Percentiles rank a stretch among this genome's conserved stretches.
Conservation (phyloP, 2,329 filamentous ascomycete species). For the Acarospora socialis region DNA sequence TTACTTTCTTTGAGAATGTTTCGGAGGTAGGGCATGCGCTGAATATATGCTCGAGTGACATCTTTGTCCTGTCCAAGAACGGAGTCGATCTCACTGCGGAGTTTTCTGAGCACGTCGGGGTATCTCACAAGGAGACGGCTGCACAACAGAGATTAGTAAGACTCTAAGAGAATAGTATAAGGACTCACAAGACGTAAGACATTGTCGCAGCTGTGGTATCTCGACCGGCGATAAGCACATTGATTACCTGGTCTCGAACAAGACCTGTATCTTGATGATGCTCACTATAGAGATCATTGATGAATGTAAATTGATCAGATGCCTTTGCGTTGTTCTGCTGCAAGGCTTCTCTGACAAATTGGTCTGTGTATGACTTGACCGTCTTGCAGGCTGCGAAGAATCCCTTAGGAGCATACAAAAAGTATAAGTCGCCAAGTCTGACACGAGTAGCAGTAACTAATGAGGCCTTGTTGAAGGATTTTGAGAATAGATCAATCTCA, state of each 20-base stretch:
- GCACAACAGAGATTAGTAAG: no score
- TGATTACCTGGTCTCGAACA: conserved; percentile 19
- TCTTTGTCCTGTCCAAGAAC: conserved; percentile 5
- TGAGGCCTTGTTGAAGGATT: conserved; percentile 10
- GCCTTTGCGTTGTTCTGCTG: no score
- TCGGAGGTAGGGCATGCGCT: conserved; percentile 32
- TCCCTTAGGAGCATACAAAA: conserved; percentile 1
- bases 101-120: conserved; percentile 4
- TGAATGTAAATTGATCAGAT: no score
- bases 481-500: conserved; percentile 9
- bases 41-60: conserved; percentile 27
- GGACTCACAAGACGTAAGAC: conserved; percentile 6
- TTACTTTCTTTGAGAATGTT: conserved; percentile 10
- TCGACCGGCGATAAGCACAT: conserved; percentile 19
- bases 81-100: conserved; percentile 3
- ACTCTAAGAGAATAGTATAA: no score
- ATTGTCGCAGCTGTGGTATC: conserved; percentile 19
- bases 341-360: conserved; percentile 6
- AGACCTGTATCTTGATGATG: conserved; percentile 1
- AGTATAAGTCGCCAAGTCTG: conserved; percentile 3
- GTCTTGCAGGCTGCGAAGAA: conserved; percentile 5
- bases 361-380: conserved; percentile 6
- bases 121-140: conserved; percentile 6
- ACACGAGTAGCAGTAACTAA: conserved; percentile 3
- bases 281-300: no score